These are phyloP conservation scores for Chrysosphaeria jannelii DNA, from an alignment of 2,329 filamentous ascomycete genomes.

Conservation along the genomic window DNA sequence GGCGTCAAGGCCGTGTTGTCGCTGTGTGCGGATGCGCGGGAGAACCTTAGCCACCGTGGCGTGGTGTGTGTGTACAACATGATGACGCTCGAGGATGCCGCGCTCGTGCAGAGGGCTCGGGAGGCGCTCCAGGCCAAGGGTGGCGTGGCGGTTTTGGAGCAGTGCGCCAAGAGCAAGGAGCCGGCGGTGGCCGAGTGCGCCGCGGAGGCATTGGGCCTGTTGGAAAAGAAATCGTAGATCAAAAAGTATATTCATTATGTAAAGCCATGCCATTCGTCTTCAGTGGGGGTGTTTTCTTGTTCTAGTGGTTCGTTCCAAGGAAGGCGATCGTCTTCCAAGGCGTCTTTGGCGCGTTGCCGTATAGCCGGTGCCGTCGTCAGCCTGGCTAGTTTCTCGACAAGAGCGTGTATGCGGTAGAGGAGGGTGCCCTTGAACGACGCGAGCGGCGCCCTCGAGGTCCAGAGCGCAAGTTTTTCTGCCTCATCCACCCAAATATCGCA, in stretches of 20 bases:
- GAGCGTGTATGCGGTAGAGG: constrained; percentile 18
- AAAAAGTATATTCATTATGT: too few species aligned
- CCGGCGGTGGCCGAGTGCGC: too few species aligned
- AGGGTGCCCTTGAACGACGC: constrained; percentile 12
- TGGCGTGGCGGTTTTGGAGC: constrained; percentile 37
- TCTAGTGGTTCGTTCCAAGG: too few species aligned
- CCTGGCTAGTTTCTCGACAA: constrained; percentile 24
- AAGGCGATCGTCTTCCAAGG: constrained; percentile 43
- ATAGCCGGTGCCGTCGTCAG: constrained; percentile 39
- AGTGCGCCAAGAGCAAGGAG: constrained; percentile 38
- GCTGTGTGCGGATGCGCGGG: constrained; percentile 43
- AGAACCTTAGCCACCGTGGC: constrained; percentile 40
- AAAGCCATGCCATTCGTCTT: too few species aligned
- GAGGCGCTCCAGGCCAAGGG: constrained; percentile 28
- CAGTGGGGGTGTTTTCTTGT: too few species aligned
- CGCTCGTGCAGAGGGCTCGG: constrained; percentile 27
- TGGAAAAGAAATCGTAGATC: too few species aligned
- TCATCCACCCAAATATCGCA: constrained; percentile 63
- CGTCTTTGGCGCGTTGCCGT: constrained; percentile 35
- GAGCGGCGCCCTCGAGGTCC: constrained; percentile 1
- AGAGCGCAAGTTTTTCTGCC: constrained; percentile 10
- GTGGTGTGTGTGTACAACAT: constrained; percentile 50
- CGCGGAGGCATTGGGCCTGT: too few species aligned
- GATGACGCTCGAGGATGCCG: constrained; percentile 27
- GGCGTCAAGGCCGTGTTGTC: constrained; percentile 54